Conservation (phyloP, 176 grass and related monocot species). For the Leersia perrieri region DNA sequence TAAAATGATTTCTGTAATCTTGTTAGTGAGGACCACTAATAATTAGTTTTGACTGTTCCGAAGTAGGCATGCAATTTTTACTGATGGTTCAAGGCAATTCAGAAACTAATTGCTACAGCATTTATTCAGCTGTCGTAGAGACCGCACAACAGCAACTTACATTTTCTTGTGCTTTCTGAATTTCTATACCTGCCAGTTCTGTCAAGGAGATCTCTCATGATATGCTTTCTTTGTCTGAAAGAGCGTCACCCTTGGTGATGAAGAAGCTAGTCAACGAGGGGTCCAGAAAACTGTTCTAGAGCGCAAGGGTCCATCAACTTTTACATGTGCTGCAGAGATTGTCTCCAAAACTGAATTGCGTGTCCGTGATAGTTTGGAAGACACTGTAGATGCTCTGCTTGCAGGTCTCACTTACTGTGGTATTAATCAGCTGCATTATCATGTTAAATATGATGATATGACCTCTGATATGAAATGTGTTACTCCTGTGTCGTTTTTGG, state of each 20-base stretch:
- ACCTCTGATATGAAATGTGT: neutral
- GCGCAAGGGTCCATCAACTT: constrained; percentile 79
- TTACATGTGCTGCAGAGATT: constrained; percentile 87
- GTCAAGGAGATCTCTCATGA: neutral
- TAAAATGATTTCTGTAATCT: no score
- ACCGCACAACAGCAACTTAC: neutral
- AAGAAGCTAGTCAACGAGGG: constrained; percentile 84
- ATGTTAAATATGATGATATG: neutral
- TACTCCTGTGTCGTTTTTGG: no score
- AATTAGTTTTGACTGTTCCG: neutral
- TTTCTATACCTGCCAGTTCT: neutral
- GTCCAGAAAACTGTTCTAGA: constrained; percentile 86
- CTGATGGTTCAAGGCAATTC: neutral
- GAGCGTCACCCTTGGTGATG: constrained; percentile 90
- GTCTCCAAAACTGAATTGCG: constrained; percentile 83
- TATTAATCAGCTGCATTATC: constrained; percentile 18
- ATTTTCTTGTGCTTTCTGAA: neutral
- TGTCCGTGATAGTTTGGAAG: constrained; percentile 68
- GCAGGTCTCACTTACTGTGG: constrained; percentile 54
- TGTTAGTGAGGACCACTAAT: neutral
- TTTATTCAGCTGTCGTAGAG: neutral
- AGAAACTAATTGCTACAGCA: neutral
- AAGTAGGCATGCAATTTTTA: neutral
- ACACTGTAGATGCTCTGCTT: constrained; percentile 79
- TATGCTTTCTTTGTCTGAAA: constrained; percentile 32